Evolutionary conservation across 257 asterid genomes (phyloP), one percentile per base, ranked within the genome.

Genomic region (Buddleja alternifolia): DNA sequence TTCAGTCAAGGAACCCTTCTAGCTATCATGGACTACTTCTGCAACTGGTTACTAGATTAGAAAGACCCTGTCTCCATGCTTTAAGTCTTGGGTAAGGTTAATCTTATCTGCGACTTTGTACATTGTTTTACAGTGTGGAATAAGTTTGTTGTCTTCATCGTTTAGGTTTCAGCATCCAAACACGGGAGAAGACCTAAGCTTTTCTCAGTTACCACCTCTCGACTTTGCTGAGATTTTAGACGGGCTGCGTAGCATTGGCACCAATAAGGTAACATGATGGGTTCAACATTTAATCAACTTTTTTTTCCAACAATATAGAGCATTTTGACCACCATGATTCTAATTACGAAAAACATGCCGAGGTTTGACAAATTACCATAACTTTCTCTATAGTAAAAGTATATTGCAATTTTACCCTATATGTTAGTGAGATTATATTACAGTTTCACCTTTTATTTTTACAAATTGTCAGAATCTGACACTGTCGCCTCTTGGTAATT

Each of bases 41-140:
- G 76, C 75, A 83, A 70, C 56, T 90, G 65, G 82, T 89, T 57
- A 73, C 77, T 34, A 53, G 64, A 76, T 71, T 90, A 44, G 96
- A 90, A 42, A 85, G 99, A 73, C 99, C 99, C 54, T 87, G 93
- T 71, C 96, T 93, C 69, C 99, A 93, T 67, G 99, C 99, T 75
- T 76, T 87, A 63, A 79, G 75, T 70, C 93, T 93, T 34, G 96
- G 99, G 88, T 79, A 74, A 66, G 54, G 23, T 24, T 46, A 47
- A 55, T 36, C 40, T 10, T 20, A 19, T 10, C 42, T n/a, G 56
- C 41, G 52, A 29, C 15, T 32, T 23, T 41, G 0, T 37, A 16
- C n/a, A 23, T n/a, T n/a, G 15, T 15, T 75, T 21, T 48, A 37
- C 12, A 25, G 14, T 21, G 60, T 32, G 51, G 24, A 29, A 29